Conservation (phyloP, 1,139 yeast genomes). For the Nakaseomyces uthaithaninus region DNA sequence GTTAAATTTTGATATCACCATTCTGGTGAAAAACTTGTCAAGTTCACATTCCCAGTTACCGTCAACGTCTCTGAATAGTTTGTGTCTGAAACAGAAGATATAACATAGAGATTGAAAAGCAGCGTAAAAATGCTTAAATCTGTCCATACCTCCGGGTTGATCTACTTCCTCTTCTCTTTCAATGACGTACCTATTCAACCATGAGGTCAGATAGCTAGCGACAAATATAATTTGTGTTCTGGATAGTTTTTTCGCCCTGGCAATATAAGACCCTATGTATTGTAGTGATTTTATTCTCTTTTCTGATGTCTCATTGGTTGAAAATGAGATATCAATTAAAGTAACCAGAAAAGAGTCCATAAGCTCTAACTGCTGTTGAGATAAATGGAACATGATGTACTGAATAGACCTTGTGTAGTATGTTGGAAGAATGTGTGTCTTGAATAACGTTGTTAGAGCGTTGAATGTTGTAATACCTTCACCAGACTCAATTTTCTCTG, state of each 20-base stretch:
- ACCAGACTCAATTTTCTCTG: slow-evolving; percentile 48
- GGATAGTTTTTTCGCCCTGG: slow-evolving; percentile 71
- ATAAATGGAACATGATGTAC: slow-evolving; percentile 69
- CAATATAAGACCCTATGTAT: slow-evolving; percentile 82
- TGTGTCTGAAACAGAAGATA: slow-evolving; percentile 82
- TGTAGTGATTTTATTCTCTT: slow-evolving; percentile 84
- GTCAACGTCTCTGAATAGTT: slow-evolving; percentile 41
- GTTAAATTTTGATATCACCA: slow-evolving; percentile 80
- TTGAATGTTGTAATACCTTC: slow-evolving; percentile 69
- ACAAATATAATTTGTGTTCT: slow-evolving; percentile 70
- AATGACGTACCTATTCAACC: slow-evolving; percentile 72
- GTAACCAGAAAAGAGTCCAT: slow-evolving; percentile 80
- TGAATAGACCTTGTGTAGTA: slow-evolving; percentile 89
- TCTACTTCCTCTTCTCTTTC: slow-evolving; percentile 79
- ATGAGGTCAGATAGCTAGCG: slow-evolving; percentile 66
- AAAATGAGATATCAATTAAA: slow-evolving; percentile 73
- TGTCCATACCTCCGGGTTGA: slow-evolving; percentile 62
- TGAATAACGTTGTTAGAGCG: slow-evolving; percentile 67
- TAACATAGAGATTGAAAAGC: slow-evolving; percentile 86
- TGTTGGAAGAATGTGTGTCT: slow-evolving; percentile 78
- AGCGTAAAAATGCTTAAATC: slow-evolving; percentile 85
- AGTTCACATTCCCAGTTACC: slow-evolving; percentile 70
- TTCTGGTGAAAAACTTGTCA: slow-evolving; percentile 80
- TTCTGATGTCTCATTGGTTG: slow-evolving; percentile 58
- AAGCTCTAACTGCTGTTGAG: slow-evolving; percentile 75